These are phyloP conservation scores for Aspergillus sojae DNA, from an alignment of 2,329 filamentous ascomycete species.

Conservation along the genomic window DNA sequence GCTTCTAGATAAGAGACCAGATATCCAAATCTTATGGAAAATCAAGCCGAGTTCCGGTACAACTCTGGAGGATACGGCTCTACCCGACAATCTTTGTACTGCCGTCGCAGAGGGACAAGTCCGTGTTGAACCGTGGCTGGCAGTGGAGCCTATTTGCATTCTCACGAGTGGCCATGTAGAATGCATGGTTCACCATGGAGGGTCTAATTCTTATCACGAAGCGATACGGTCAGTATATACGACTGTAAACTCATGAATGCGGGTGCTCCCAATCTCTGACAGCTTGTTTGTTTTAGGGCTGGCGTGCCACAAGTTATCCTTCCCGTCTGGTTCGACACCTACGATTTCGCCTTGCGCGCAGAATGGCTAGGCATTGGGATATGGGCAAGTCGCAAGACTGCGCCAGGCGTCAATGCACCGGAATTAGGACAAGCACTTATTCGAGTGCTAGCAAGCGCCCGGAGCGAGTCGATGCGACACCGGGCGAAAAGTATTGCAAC, in stretches of 20 bases:
- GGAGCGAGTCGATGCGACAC: constrained; percentile 7
- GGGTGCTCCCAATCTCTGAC: background rate
- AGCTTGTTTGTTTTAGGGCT: constrained; percentile 30
- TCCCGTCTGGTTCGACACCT: constrained; percentile 51
- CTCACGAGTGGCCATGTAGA: constrained; percentile 43
- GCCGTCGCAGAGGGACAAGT: constrained; percentile 35
- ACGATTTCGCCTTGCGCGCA: constrained; percentile 48
- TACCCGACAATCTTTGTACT: constrained; percentile 24
- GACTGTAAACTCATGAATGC: background rate
- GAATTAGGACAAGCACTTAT: constrained; percentile 31
- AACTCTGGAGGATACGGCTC: background rate
- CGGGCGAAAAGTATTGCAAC: constrained; percentile 15
- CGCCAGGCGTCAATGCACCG: constrained; percentile 33
- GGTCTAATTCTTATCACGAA: constrained; percentile 53
- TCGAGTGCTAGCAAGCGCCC: constrained; percentile 15
- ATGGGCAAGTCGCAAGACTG: constrained; percentile 40
- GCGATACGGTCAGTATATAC: constrained; percentile 42
- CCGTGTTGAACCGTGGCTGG: constrained; percentile 46
- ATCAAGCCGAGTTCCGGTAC: constrained; percentile 13
- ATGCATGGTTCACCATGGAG: constrained; percentile 51
- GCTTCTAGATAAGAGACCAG: constrained; percentile 34
- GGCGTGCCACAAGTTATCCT: constrained; percentile 52
- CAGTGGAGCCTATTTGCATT: constrained; percentile 37
- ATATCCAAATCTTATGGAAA: constrained; percentile 41
- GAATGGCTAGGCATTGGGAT: constrained; percentile 49